These are phyloP conservation scores for Rhizopogon vulgaris DNA, from an alignment of 768 basidiomycete species.

Conservation along the genomic window DNA sequence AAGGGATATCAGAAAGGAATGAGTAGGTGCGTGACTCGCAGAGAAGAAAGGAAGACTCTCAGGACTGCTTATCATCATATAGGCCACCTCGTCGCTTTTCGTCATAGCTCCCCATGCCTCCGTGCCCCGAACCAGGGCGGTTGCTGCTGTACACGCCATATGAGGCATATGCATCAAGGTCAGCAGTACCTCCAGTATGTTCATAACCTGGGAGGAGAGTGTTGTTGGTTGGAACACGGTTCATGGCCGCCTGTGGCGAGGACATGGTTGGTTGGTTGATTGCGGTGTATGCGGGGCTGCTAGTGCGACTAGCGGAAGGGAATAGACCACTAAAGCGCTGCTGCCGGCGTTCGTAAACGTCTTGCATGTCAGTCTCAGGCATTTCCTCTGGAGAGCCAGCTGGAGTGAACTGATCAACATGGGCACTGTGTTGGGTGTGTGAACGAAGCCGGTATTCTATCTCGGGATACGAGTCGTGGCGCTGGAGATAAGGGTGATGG, in stretches of 20 bases:
- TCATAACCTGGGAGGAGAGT: constrained; percentile 65
- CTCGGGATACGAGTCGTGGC: constrained; percentile 21
- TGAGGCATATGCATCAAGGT: constrained; percentile 14
- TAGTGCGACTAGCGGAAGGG: constrained; percentile 13
- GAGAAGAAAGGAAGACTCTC: background rate
- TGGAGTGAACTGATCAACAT: constrained; percentile 14
- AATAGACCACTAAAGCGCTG: constrained; percentile 20
- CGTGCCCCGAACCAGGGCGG: constrained; percentile 38
- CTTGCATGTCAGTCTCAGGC: constrained; percentile 13
- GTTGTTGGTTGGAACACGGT: constrained; percentile 55
- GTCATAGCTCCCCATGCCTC: constrained; percentile 16
- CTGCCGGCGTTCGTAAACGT: constrained; percentile 18
- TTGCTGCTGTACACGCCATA: constrained; percentile 34
- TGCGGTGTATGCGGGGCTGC: constrained; percentile 9
- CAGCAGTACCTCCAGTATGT: constrained; percentile 17
- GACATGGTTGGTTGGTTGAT: constrained; percentile 20
- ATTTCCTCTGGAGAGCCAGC: constrained; percentile 12
- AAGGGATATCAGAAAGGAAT: background rate
- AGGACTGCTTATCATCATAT: background rate
- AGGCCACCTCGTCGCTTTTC: constrained; percentile 13
- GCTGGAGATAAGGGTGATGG: constrained; percentile 19
- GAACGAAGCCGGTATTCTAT: constrained; percentile 14
- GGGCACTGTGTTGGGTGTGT: constrained; percentile 20
- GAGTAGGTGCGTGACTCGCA: too few species aligned
- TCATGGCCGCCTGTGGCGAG: constrained; percentile 17